Evolutionary conservation across 1,284 basidiomycete genomes (phyloP).

Genomic region (Coniferiporia sulphurascens): DNA sequence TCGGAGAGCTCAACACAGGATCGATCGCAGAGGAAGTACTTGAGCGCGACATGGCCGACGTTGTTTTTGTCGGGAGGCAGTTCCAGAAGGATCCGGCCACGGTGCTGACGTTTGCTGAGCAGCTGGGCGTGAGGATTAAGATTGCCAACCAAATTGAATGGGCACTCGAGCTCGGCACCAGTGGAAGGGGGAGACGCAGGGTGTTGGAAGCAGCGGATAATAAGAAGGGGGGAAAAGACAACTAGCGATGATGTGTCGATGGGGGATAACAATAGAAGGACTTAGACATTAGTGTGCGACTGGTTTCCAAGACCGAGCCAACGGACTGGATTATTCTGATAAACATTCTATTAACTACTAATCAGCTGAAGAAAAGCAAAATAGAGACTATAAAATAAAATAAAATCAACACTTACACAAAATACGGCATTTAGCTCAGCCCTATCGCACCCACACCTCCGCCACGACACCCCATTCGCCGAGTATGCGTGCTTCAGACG

Average conservation of each 20-base stretch:
- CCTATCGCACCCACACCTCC: constrained; percentile 54
- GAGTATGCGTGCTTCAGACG: constrained; percentile 37
- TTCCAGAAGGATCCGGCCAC: constrained; percentile 54
- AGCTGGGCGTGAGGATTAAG: constrained; percentile 26
- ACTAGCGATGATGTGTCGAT: not conserved
- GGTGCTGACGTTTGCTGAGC: constrained; percentile 33
- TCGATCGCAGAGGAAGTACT: constrained; percentile 43
- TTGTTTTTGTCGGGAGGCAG: constrained; percentile 45
- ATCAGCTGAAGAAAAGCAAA: not conserved
- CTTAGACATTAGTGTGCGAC: not conserved
- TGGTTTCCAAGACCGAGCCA: too few relatives aligned
- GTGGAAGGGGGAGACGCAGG: not conserved
- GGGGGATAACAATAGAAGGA: too few relatives aligned
- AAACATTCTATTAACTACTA: not conserved
- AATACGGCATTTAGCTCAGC: not conserved
- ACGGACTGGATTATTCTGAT: too few relatives aligned
- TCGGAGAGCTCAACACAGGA: constrained; percentile 45
- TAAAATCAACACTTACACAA: not conserved
- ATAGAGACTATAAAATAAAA: not conserved
- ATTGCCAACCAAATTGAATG: constrained; percentile 20
- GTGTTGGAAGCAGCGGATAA: not conserved
- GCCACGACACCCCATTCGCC: constrained; percentile 66
- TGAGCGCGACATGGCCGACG: constrained; percentile 34
- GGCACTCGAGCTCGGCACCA: constrained; percentile 33
- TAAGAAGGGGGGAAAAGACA: not conserved